phyloP scores from a whole-genome alignment of 2,329 filamentous ascomycete species.

The Botryotinia convoluta region DNA sequence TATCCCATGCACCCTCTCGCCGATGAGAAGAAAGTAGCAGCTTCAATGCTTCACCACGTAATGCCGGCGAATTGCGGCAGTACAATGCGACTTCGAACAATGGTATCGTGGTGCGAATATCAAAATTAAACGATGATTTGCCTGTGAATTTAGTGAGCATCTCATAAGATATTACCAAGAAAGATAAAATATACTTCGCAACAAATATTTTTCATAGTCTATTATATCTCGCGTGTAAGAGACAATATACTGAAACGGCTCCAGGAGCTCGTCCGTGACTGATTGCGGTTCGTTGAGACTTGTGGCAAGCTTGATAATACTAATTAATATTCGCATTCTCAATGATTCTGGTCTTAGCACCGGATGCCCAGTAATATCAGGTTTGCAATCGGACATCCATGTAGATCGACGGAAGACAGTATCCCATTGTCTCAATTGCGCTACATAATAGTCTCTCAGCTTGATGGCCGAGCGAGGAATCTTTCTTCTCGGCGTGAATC shows the following conservation, averaged over 20 bases:
- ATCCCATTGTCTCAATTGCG: conserved; percentile 14
- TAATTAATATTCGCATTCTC: conserved; percentile 3
- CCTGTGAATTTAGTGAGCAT: background rate
- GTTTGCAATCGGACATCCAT: background rate
- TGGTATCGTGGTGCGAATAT: conserved; percentile 54
- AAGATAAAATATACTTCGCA: background rate
- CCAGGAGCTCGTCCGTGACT: conserved; percentile 1
- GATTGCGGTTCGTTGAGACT: conserved; percentile 17
- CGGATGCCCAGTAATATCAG: background rate
- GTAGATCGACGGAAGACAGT: conserved; percentile 8
- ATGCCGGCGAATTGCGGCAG: conserved; percentile 52
- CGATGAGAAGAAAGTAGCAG: conserved; percentile 58
- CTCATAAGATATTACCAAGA: background rate
- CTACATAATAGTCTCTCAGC: conserved; percentile 12
- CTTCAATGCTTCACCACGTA: conserved; percentile 59
- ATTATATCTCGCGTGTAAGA: conserved; percentile 12
- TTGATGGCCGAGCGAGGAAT: conserved; percentile 20
- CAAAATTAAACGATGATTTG: conserved; percentile 23
- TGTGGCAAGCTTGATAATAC: conserved; percentile 7
- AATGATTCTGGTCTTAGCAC: conserved; percentile 1
- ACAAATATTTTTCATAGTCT: background rate
- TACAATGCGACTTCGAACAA: conserved; percentile 64
- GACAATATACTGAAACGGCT: conserved; percentile 12
- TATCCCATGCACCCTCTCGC: conserved; percentile 66
- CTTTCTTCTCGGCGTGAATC: conserved; percentile 38